Evolutionary conservation across 129 eudicot genomes (phyloP).

Genomic region (Rutidosis leptorrhynchoides): DNA sequence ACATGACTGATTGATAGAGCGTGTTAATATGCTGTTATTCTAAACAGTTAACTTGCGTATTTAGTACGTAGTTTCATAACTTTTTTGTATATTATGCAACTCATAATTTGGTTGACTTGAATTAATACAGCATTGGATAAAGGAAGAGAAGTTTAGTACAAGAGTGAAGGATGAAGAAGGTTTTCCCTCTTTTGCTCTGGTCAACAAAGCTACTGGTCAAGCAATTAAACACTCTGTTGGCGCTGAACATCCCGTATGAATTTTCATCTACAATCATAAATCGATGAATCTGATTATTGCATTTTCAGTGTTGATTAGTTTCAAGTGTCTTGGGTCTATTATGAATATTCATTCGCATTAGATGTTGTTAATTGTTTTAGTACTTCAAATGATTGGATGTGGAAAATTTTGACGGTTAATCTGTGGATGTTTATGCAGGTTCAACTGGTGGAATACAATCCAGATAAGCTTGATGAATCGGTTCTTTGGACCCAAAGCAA

Average conservation of each 20-base stretch:
- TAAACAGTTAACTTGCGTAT: neutral
- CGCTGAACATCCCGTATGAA: constrained; percentile 66
- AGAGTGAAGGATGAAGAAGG: constrained; percentile 90
- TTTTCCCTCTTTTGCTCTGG: constrained; percentile 65
- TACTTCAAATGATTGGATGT: neutral
- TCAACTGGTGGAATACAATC: constrained; percentile 59
- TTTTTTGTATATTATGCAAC: too few species aligned
- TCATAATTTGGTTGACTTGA: neutral
- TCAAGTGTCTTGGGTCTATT: neutral
- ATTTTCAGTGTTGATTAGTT: neutral
- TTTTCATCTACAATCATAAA: neutral
- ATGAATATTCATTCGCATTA: too few species aligned
- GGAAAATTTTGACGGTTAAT: neutral
- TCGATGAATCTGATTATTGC: neutral
- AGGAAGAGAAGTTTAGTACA: constrained; percentile 70
- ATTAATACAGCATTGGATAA: constrained; percentile 74
- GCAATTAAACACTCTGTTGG: constrained; percentile 79
- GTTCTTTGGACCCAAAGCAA: constrained; percentile 85
- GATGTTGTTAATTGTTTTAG: too few species aligned
- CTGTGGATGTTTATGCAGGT: constrained; percentile 47
- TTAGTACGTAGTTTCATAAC: neutral
- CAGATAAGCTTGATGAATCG: constrained; percentile 71
- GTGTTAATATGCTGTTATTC: neutral
- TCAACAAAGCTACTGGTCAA: constrained; percentile 81
- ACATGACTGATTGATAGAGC: too few species aligned